A percentile compares a stretch with the other conserved stretches of the same genome.
Evolutionary conservation across 805 yeast genomes (phyloP).

Genomic region (Saturnispora silvae): DNA sequence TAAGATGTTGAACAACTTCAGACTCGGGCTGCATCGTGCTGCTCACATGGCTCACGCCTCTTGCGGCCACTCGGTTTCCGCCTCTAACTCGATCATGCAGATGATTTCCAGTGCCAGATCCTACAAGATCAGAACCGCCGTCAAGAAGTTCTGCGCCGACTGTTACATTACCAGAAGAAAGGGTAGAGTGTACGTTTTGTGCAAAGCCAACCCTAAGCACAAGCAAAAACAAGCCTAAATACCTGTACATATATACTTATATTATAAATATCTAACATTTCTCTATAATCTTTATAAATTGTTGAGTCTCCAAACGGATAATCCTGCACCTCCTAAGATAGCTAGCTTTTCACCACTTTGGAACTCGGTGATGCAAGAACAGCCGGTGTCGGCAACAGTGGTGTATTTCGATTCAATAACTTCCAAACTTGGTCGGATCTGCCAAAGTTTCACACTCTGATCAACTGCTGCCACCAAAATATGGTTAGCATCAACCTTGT

Average conservation of each 20-base stretch:
- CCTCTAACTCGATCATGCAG: constrained; percentile 10
- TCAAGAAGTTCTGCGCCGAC: constrained; percentile 85
- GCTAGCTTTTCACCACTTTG: constrained; percentile 25
- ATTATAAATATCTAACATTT: background rate
- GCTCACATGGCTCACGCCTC: constrained; percentile 8
- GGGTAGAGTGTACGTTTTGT: constrained; percentile 86
- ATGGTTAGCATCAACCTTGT: constrained; percentile 21
- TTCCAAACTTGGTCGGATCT: constrained; percentile 18
- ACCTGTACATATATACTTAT: background rate
- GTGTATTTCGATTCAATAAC: constrained; percentile 44
- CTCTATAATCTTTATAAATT: background rate
- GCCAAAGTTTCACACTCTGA: constrained; percentile 67
- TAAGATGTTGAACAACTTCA: constrained; percentile 21
- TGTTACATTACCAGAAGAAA: constrained; percentile 91
- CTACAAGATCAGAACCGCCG: constrained; percentile 86
- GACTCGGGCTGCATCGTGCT: constrained; percentile 17
- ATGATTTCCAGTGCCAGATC: constrained; percentile 37
- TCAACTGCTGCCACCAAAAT: constrained; percentile 71
- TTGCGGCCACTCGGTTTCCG: constrained; percentile 6
- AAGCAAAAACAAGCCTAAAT: constrained; percentile 79
- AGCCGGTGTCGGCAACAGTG: constrained; percentile 87
- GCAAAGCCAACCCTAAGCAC: constrained; percentile 88
- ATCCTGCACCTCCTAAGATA: constrained; percentile 74
- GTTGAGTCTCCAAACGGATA: constrained; percentile 24
- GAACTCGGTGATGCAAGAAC: constrained; percentile 34